Evolutionary conservation across 225 moss, liverwort and hornwort species (phyloP), one percentile per base, ranked within the genome.

Genomic region (Sphagnum contortum): DNA sequence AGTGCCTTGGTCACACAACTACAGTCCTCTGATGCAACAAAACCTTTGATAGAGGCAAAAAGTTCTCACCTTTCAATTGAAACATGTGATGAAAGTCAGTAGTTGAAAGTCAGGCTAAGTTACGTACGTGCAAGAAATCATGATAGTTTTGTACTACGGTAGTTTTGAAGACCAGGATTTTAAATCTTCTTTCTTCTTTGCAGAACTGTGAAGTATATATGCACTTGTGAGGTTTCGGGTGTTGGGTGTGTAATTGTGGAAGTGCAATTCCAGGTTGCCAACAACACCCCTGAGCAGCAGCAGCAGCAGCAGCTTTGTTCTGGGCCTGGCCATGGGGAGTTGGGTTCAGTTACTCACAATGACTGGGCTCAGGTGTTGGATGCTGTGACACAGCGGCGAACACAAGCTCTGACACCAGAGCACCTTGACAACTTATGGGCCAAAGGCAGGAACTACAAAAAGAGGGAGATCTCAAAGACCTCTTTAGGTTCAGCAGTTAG

Each of bases 351-450:
- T 73, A 80, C 53, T 70, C 75, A 63, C 78, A 84, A 75, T 75
- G 81, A 87, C 64, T 94, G 94, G 94, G 91, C 91, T 49, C 29
- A 57, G 63, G 79, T 94, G 47, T 70, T 94, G 50, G 94, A 94
- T 73, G 91, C 83, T 45, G 89, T 94, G 11, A 91, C 87, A 48
- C 85, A 94, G 77, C 85, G 87, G 59, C 83, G 84, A 78, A 87
- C 84, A 8, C 69, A 82, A 73, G 91, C 89, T 60, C 77, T 94
- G 48, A 83, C 91, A 13, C 89, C 94, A 8, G 94, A 94, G 81
- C 94, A 94, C 72, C 72, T 94, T 10, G 94, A 94, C 59, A 94
- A 94, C 72, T 72, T 94, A 13, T 94, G 94, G 94, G 75, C 94
- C 3, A 94, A 94, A 74, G 94, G 94, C 0, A 81, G 94, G 64